These are phyloP conservation scores for Pisolithus sp. DNA, from an alignment of 768 basidiomycete species.

Conservation along the genomic window DNA sequence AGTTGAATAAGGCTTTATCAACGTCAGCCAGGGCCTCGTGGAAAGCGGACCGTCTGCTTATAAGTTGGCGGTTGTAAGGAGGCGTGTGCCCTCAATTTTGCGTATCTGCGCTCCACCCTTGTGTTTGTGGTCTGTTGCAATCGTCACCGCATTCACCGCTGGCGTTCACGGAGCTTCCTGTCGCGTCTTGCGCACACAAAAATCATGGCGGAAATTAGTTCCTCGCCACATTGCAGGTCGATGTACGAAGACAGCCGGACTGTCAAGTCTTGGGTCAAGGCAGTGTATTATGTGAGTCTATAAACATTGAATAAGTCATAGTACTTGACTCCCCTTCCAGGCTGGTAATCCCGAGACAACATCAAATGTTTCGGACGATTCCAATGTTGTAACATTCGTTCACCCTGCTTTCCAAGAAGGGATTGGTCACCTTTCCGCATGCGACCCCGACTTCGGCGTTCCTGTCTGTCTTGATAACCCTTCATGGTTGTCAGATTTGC, in stretches of 20 bases:
- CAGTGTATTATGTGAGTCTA: slow-evolving; percentile 19
- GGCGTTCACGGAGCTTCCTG: slow-evolving; percentile 16
- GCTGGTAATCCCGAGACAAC: slow-evolving; percentile 6
- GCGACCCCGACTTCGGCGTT: slow-evolving; percentile 15
- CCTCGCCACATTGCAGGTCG: slow-evolving; percentile 7
- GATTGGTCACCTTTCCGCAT: slow-evolving; percentile 11
- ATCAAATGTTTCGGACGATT: not conserved
- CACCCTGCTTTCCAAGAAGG: slow-evolving; percentile 13
- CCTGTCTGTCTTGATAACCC: slow-evolving; percentile 12
- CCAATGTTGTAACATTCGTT: slow-evolving; percentile 10
- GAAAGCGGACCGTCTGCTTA: slow-evolving; percentile 8
- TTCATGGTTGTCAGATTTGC: slow-evolving; percentile 15
- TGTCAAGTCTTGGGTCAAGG: slow-evolving; percentile 23
- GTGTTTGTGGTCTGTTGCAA: slow-evolving; percentile 10
- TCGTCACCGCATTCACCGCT: slow-evolving; percentile 24
- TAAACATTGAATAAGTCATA: not conserved
- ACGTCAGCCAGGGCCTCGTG: not conserved
- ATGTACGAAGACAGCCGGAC: slow-evolving; percentile 20
- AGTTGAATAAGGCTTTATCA: slow-evolving; percentile 19
- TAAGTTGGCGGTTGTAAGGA: slow-evolving; percentile 7
- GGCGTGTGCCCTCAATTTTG: slow-evolving; percentile 5
- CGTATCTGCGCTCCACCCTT: slow-evolving; percentile 25
- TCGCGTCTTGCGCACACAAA: slow-evolving; percentile 8
- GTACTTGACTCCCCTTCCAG: slow-evolving; percentile 8
- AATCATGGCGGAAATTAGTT: slow-evolving; percentile 1